Evolutionary conservation across 2,329 filamentous ascomycete genomes (phyloP).

Genomic region (Monascus ruber): DNA sequence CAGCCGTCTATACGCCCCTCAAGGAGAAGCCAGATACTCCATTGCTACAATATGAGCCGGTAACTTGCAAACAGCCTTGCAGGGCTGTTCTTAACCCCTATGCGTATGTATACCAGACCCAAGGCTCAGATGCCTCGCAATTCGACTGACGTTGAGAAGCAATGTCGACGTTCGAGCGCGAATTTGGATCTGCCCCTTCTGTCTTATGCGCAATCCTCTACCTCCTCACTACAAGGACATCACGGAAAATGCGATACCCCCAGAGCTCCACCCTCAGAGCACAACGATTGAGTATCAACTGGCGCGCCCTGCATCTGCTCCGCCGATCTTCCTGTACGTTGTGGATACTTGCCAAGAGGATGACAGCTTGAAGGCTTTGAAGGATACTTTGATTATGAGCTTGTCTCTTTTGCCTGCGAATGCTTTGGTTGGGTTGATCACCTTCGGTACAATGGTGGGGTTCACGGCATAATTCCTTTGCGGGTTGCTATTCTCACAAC

Average conservation of each 20-base stretch:
- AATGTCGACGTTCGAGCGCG: slow-evolving; percentile 56
- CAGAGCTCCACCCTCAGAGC: slow-evolving; percentile 53
- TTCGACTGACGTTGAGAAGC: slow-evolving; percentile 26
- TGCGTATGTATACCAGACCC: slow-evolving; percentile 51
- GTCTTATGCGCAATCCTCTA: slow-evolving; percentile 53
- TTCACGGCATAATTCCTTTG: slow-evolving; percentile 2
- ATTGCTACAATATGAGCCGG: slow-evolving; percentile 86
- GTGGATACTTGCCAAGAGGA: slow-evolving; percentile 60
- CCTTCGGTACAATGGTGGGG: slow-evolving; percentile 75
- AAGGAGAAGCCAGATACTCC: slow-evolving; percentile 87
- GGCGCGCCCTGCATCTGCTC: slow-evolving; percentile 49
- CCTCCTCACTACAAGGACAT: slow-evolving; percentile 61
- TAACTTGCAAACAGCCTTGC: slow-evolving; percentile 93
- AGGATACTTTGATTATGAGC: slow-evolving; percentile 57
- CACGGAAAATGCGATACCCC: slow-evolving; percentile 52
- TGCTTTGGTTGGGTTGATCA: slow-evolving; percentile 54
- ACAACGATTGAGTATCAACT: slow-evolving; percentile 58
- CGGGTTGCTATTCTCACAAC: slow-evolving; percentile 4
- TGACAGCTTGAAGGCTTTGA: slow-evolving; percentile 54
- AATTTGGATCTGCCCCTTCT: slow-evolving; percentile 60
- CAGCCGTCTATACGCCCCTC: slow-evolving; percentile 85
- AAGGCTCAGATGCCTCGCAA: neutral
- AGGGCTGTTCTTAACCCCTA: slow-evolving; percentile 93
- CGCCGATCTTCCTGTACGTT: slow-evolving; percentile 59
- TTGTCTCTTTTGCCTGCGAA: slow-evolving; percentile 52